These are phyloP conservation scores for Acer campestre DNA, from an alignment of 345 rosid species.

Conservation along the genomic window DNA sequence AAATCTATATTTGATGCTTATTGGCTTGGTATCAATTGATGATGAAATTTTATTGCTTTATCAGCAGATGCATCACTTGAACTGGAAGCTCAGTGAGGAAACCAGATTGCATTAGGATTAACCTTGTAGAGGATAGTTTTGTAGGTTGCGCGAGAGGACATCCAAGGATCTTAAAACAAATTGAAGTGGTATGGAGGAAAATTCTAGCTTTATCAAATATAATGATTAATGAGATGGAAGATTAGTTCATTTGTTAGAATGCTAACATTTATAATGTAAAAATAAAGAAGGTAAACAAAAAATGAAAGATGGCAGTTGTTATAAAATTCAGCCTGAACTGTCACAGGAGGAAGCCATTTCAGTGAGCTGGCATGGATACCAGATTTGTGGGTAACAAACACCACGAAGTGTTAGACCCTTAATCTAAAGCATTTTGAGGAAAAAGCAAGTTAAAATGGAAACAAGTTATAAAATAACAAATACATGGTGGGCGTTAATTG, in stretches of 20 bases:
- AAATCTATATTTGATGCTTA: neutral
- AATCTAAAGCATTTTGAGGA: neutral
- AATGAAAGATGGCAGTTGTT: neutral
- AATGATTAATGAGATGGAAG: conserved; percentile 1
- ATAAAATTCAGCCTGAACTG: neutral
- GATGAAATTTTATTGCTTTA: neutral
- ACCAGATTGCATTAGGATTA: neutral
- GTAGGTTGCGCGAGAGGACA: neutral
- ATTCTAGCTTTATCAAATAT: neutral
- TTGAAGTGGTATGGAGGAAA: neutral
- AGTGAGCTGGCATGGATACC: conserved; percentile 1
- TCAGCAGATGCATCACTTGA: neutral
- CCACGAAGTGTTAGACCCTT: neutral
- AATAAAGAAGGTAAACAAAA: neutral
- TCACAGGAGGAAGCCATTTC: neutral
- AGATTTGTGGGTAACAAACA: neutral
- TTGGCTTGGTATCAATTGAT: conserved; percentile 9
- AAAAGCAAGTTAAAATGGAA: neutral
- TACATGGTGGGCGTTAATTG: neutral
- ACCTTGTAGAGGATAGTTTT: neutral
- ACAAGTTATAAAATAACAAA: no score
- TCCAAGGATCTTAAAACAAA: neutral
- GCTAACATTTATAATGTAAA: neutral
- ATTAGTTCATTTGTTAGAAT: neutral
- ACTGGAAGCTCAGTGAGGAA: conserved; percentile 13